phyloP scores from a whole-genome alignment of 495 filamentous ascomycete species.

The Lasiosphaeriaceae sp. region DNA sequence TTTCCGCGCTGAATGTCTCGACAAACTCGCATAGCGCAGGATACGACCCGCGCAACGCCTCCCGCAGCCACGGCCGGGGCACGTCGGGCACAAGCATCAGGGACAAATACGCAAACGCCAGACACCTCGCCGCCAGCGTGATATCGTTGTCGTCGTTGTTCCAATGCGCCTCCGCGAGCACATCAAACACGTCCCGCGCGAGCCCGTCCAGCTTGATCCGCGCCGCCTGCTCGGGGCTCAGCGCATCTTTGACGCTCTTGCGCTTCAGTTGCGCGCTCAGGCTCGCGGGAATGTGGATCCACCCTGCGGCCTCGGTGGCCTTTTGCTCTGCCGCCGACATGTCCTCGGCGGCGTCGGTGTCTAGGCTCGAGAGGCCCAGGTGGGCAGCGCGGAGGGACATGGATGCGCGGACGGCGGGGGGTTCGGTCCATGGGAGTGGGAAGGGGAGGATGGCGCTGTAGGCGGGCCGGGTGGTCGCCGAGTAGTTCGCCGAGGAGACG shows the following conservation, averaged over 20 bases:
- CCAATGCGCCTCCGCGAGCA: slow-evolving; percentile 58
- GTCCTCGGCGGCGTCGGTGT: slow-evolving; percentile 36
- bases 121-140: slow-evolving; percentile 68
- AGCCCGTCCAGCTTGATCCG: slow-evolving; percentile 69
- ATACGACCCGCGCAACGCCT: slow-evolving; percentile 56
- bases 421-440: slow-evolving; percentile 77
- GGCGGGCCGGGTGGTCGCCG: slow-evolving; percentile 64
- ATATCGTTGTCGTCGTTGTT: slow-evolving; percentile 41
- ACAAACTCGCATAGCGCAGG: slow-evolving; percentile 52
- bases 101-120: slow-evolving; percentile 72
- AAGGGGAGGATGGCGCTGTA: slow-evolving; percentile 74
- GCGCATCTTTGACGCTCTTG: slow-evolving; percentile 20
- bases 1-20: slow-evolving; percentile 36
- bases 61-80: slow-evolving; percentile 67
- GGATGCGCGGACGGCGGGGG: slow-evolving; percentile 59
- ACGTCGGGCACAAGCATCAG: slow-evolving; percentile 67
- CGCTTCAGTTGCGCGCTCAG: slow-evolving; percentile 17
- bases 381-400: slow-evolving; percentile 69
- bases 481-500: slow-evolving; percentile 82
- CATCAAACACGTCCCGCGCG: slow-evolving; percentile 62
- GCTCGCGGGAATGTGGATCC: slow-evolving; percentile 27
- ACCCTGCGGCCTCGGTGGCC: slow-evolving; percentile 26
- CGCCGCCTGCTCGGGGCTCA: slow-evolving; percentile 46
- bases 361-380: slow-evolving; percentile 56
- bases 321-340: slow-evolving; percentile 21